phyloP scores from a whole-genome alignment of 2,329 filamentous ascomycete genomes.

The Dactylella cylindrospora region DNA sequence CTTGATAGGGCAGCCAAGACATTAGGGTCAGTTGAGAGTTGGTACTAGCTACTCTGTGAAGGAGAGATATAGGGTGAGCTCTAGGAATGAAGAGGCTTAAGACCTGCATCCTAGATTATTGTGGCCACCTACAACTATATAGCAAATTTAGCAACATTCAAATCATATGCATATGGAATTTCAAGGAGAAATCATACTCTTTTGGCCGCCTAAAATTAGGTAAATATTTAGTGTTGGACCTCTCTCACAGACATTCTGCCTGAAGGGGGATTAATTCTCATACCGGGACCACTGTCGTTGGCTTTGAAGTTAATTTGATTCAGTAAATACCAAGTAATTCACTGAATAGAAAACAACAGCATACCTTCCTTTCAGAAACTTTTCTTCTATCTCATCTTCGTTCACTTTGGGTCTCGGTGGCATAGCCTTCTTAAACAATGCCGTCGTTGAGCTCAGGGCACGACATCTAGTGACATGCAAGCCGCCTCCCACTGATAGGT shows the following conservation, averaged over 20 bases:
- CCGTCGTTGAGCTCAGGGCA: constrained; percentile 45
- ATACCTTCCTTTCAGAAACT: constrained; percentile 74
- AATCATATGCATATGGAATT: neutral
- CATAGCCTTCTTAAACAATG: constrained; percentile 59
- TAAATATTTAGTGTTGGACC: neutral
- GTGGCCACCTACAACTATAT: constrained; percentile 13
- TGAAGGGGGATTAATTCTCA: constrained; percentile 4
- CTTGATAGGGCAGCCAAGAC: constrained; percentile 50
- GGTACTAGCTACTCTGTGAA: neutral
- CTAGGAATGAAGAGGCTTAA: neutral
- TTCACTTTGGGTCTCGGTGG: constrained; percentile 74
- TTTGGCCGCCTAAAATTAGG: constrained; percentile 24
- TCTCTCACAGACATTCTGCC: no score
- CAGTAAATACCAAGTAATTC: constrained; percentile 51
- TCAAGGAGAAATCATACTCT: constrained; percentile 9
- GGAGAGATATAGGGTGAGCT: neutral
- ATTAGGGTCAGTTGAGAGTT: neutral
- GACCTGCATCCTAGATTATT: neutral
- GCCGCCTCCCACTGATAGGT: neutral
- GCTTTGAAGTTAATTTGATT: constrained; percentile 65
- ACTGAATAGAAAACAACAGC: constrained; percentile 1
- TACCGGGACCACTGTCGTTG: constrained; percentile 6
- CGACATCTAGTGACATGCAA: neutral
- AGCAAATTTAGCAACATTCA: constrained; percentile 1
- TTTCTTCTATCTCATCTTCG: constrained; percentile 77